Conservation (phyloP, 2,329 filamentous ascomycete species). For the Pseudogymnoascus sp. region DNA sequence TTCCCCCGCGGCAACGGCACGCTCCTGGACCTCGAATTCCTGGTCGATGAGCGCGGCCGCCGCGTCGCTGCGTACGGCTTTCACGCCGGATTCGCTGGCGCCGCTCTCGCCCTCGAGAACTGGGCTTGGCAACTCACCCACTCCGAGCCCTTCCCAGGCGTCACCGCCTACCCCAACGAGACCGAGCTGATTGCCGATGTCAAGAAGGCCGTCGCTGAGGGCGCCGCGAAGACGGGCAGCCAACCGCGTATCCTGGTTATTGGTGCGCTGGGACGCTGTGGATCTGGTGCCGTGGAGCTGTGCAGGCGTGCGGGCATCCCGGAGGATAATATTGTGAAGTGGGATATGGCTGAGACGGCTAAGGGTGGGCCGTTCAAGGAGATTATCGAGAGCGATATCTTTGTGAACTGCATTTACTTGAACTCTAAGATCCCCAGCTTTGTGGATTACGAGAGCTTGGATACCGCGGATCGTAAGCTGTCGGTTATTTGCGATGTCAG, state of each 20-base stretch:
- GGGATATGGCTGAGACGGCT: conserved; percentile 71
- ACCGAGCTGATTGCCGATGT: conserved; percentile 63
- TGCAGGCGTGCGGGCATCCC: conserved; percentile 66
- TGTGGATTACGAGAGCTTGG: conserved; percentile 61
- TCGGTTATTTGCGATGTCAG: conserved; percentile 73
- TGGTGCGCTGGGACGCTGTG: conserved; percentile 75
- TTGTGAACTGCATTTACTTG: conserved; percentile 88
- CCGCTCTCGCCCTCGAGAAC: conserved; percentile 65
- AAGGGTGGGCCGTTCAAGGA: conserved; percentile 65
- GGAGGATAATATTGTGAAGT: conserved; percentile 55
- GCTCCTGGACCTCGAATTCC: conserved; percentile 80
- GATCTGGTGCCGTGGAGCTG: conserved; percentile 73
- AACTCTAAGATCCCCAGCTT: conserved; percentile 72
- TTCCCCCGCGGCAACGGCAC: conserved; percentile 69
- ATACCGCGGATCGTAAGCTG: conserved; percentile 60
- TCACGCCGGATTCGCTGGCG: conserved; percentile 66
- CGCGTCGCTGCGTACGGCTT: conserved; percentile 56
- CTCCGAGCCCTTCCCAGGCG: conserved; percentile 55
- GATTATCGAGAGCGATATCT: conserved; percentile 66
- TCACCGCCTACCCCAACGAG: conserved; percentile 66
- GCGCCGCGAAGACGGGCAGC: conserved; percentile 56
- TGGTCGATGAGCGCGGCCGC: conserved; percentile 62
- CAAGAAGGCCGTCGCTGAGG: conserved; percentile 59
- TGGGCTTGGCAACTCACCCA: conserved; percentile 78
- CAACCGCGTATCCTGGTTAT: conserved; percentile 74